A percentile compares a stretch with the other conserved stretches of the same genome.
Evolutionary conservation across 257 asterid species (phyloP).

Genomic region (Salvia splendens): DNA sequence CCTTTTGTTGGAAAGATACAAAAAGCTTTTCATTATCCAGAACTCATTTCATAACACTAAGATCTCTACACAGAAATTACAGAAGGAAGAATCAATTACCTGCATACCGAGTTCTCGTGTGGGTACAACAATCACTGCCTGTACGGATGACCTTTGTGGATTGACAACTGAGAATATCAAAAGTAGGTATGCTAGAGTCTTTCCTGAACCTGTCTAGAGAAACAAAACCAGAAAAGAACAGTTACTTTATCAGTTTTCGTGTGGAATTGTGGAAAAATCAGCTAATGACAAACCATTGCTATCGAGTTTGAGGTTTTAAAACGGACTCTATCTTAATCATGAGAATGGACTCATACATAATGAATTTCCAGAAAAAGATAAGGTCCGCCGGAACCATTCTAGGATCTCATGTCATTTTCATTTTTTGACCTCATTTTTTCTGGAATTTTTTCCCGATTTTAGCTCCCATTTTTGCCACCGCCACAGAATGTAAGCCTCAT

Average conservation of each 20-base stretch:
- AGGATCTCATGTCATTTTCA: slow-evolving; percentile 8
- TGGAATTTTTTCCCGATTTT: too few relatives aligned
- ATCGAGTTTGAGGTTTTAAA: neutral
- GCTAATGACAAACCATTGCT: slow-evolving; percentile 5
- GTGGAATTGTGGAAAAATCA: slow-evolving; percentile 16
- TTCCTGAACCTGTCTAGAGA: slow-evolving; percentile 98
- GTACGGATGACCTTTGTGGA: slow-evolving; percentile 73
- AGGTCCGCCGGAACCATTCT: slow-evolving; percentile 4
- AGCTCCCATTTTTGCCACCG: too few relatives aligned
- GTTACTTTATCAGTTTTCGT: slow-evolving; percentile 30
- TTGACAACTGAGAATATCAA: slow-evolving; percentile 65
- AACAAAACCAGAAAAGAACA: slow-evolving; percentile 30
- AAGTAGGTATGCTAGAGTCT: slow-evolving; percentile 85
- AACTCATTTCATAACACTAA: slow-evolving; percentile 19
- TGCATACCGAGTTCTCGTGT: slow-evolving; percentile 98
- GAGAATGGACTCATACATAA: slow-evolving; percentile 19
- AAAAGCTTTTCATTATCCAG: slow-evolving; percentile 16
- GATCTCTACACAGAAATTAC: slow-evolving; percentile 14
- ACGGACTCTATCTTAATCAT: neutral
- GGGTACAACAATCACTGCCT: slow-evolving; percentile 88
- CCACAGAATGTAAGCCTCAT: neutral
- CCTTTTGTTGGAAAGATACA: slow-evolving; percentile 47
- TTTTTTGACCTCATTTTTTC: too few relatives aligned
- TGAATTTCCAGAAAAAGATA: neutral
- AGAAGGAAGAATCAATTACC: slow-evolving; percentile 41